Conservation (phyloP, 2,329 filamentous ascomycete species). For the Alternaria sp. region DNA sequence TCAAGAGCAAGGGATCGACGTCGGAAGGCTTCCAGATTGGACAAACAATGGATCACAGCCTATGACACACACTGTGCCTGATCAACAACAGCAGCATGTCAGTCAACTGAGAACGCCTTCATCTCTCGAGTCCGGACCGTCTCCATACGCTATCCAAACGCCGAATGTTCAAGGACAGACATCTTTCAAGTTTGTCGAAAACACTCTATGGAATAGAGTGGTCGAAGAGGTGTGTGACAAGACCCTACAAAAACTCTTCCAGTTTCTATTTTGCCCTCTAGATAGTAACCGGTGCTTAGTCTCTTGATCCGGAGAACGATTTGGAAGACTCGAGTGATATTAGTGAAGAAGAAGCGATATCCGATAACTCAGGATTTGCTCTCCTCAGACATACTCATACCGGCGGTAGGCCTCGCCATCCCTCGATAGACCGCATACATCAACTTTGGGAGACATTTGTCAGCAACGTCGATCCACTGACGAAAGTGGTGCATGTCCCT, state of each 20-base stretch:
- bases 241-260: background rate
- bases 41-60: background rate
- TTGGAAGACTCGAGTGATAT: slow-evolving; percentile 67
- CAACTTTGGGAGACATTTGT: slow-evolving; percentile 76
- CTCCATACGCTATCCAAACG: background rate
- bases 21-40: background rate
- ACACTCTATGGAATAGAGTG: background rate
- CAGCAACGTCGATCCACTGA: slow-evolving; percentile 39
- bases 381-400: slow-evolving; percentile 22
- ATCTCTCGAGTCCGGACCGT: background rate
- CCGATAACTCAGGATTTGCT: slow-evolving; percentile 62
- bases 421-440: slow-evolving; percentile 70
- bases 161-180: background rate
- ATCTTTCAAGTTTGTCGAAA: background rate
- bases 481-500: slow-evolving; percentile 23
- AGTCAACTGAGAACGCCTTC: slow-evolving; percentile 1
- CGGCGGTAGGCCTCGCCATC: slow-evolving; percentile 69
- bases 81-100: slow-evolving; percentile 18
- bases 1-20: slow-evolving; percentile 24
- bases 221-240: background rate
- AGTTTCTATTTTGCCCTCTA: background rate
- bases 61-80: background rate
- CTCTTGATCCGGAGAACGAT: slow-evolving; percentile 35
- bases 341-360: slow-evolving; percentile 65
- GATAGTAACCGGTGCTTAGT: background rate